Base-by-base conservation (phyloP, 371 early-diverging fungal species). In the Mortierella sp. region DNA sequence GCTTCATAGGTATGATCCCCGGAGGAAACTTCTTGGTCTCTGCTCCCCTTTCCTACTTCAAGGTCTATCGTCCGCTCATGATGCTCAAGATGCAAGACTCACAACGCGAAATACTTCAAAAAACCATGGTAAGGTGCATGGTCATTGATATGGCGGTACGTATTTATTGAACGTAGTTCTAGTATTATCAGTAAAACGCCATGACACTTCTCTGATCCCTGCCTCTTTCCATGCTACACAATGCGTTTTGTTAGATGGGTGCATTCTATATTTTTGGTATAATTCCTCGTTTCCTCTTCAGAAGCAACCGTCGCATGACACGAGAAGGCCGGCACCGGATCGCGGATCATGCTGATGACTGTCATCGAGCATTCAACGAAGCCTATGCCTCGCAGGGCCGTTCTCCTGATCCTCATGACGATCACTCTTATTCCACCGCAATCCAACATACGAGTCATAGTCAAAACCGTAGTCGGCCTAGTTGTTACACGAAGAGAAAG, bases 1-100 rank as follows among this genome's bases (percentile, higher is more conserved):
- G 43, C 37, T 44, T 42, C 30, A 3, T 21, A 71, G 71, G 60
- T 3, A 6, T 71, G 31, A 47, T 71, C 21, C 71, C 71, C 1
- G 50, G 37, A 14, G 15, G 47, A 8, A 60, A 64, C 0, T 23
- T n/a, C 24, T 15, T 71, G 14, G n/a, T 47, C 3, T 60, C 55
- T 24, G 19, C 21, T 15, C 6, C 46, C 0, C 17, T 71, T 4
- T 64, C 71, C 5, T 64, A 60, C 14, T 17, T 46, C 30, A 54
- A 50, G 30, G 60, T 71, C 3, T 49, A 31, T 19, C 64, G 54
- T 3, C 71, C 71, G 9, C 53, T 70, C 5, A 43, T n/a, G 24
- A n/a, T 21, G 1, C 52, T 71, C 17, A 43, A 30, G 28, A 44
- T 69, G 12, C 55, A 30, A n/a, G 34, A 31, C 1, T 8, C 37